A percentile compares a stretch with the other conserved stretches of the same genome.
These are phyloP conservation scores for Hypoxylon sp. DNA, from an alignment of 2,329 filamentous ascomycete genomes.

Conservation along the genomic window DNA sequence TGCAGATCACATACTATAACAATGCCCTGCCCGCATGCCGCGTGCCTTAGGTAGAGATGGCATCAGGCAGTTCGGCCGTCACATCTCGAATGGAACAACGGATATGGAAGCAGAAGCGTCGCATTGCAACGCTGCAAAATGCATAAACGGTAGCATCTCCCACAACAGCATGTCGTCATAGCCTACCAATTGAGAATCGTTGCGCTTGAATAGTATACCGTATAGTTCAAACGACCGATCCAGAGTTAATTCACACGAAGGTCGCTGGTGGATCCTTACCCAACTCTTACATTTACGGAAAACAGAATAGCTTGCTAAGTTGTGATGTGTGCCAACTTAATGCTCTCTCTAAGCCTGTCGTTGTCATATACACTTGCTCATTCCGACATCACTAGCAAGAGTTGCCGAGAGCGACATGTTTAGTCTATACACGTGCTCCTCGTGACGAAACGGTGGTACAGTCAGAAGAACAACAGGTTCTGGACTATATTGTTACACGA, in stretches of 20 bases:
- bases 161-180: conserved; percentile 42
- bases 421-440: conserved; percentile 8
- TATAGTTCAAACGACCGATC: conserved; percentile 25
- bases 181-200: conserved; percentile 33
- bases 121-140: conserved; percentile 36
- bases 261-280: conserved; percentile 30
- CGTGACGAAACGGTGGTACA: conserved; percentile 15
- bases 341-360: background rate
- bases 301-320: conserved; percentile 2
- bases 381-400: conserved; percentile 5
- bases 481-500: background rate
- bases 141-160: conserved; percentile 36
- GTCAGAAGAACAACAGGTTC: conserved; percentile 8
- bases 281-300: conserved; percentile 28
- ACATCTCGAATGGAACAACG: conserved; percentile 36
- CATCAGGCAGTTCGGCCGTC: conserved; percentile 34
- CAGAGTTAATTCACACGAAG: conserved; percentile 29
- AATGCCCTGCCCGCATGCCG: conserved; percentile 35
- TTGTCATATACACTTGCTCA: conserved; percentile 10
- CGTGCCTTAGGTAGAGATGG: conserved; percentile 33
- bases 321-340: background rate
- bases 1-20: conserved; percentile 42
- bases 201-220: conserved; percentile 7
- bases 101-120: conserved; percentile 34
- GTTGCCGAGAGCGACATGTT: conserved; percentile 5